Evolutionary conservation across 805 yeast species (phyloP), one percentile per base, ranked within the genome.

Genomic region (Vanderwaltozyma verrucispora): DNA sequence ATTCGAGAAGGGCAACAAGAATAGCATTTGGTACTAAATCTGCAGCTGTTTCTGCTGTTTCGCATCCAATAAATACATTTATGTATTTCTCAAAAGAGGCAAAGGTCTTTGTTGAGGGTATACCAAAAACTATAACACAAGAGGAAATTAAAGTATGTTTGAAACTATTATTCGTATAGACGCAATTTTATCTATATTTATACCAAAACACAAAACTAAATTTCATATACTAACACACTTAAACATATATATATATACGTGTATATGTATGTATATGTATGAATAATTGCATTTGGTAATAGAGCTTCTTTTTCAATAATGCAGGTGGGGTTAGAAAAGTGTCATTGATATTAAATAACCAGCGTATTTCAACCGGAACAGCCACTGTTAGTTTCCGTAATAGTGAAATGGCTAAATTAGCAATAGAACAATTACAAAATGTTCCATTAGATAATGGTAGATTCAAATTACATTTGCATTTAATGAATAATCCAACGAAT

Each of bases 1-100:
- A 33, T 14, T 24, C 27, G 4, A 33, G 36, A 4, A 33, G 30
- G 14, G 24, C 36, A 4, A 33, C 36, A n/a, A 26, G 30, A 14
- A 10, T 16, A 5, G 30, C 19, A 6, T 7, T 16, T 11, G 18
- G 26, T n/a, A 11, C 12, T 13, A 15, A 5, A 8, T 5, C 24
- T 2, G 12, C 21, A 11, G 13, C 10, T 3, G 35, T 32, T 2
- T 16, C 24, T 25, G 35, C 35, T 4, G 19, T 29, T 5, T 32
- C 35, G 5, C 35, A 32, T 24, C 24, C 16, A 5, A 32, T 32
- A 5, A 32, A 32, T 15, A 30, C 33, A 5, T 14, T 6, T n/a
- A 12, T 30, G 11, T 26, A 21, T 14, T 5, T 15, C 15, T 30
- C 33, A 6, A 30, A 23, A 30, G 33, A 30, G 18, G 15, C 33